Percentiles rank a stretch among this genome's conserved stretches.
These are phyloP conservation scores for Trypanosomatidae sp. DNA, from an alignment of 208 protist species.

Conservation along the genomic window DNA sequence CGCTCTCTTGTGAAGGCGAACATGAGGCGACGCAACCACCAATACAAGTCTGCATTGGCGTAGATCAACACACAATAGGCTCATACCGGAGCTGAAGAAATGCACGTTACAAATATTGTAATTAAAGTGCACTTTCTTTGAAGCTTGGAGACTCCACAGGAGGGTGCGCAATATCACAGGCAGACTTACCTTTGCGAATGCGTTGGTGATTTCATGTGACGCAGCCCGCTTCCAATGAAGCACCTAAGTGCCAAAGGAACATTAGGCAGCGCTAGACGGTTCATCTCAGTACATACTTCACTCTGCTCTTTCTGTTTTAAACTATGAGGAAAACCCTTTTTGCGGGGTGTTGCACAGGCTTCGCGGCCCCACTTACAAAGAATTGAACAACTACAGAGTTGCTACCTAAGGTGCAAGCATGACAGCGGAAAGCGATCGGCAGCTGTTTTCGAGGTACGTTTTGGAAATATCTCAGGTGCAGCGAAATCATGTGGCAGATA, in stretches of 20 bases:
- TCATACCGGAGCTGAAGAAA: neutral
- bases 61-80: slow-evolving; percentile 13
- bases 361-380: neutral
- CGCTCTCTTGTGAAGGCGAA: slow-evolving; percentile 46
- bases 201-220: neutral
- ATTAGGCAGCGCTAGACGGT: neutral
- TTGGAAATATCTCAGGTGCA: slow-evolving; percentile 75
- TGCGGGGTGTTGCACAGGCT: neutral
- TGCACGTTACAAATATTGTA: neutral
- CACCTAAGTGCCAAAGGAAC: neutral
- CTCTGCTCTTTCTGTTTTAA: neutral
- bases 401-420: slow-evolving; percentile 17
- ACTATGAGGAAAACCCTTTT: neutral
- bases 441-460: slow-evolving; percentile 77
- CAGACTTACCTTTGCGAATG: neutral
- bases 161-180: neutral
- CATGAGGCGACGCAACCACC: slow-evolving; percentile 24
- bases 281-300: neutral
- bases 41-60: slow-evolving; percentile 36
- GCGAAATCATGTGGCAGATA: slow-evolving; percentile 66
- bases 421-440: slow-evolving; percentile 31
- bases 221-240: neutral
- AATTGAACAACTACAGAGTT: slow-evolving; percentile 1
- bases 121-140: neutral
- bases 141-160: neutral